phyloP scores from a whole-genome alignment of 139 green algal species.

The Tetratostichococcus sp. region DNA sequence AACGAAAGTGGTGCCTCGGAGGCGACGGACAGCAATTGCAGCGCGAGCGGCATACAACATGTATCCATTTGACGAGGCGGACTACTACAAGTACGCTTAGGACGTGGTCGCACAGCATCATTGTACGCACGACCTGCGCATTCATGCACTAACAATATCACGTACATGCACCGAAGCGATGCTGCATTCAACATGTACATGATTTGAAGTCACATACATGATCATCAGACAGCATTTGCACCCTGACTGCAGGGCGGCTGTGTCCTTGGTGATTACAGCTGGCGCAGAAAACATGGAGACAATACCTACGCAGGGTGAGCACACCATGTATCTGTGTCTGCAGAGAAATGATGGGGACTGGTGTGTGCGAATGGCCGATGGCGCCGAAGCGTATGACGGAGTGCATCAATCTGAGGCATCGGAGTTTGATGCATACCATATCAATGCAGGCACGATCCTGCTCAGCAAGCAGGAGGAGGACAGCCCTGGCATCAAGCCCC shows the following conservation, averaged over 20 bases:
- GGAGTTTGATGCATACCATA: slow-evolving; percentile 2
- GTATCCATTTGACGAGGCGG: slow-evolving; percentile 6
- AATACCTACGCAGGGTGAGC: neutral
- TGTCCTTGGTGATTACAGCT: neutral
- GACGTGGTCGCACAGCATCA: too few species aligned
- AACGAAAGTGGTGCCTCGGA: neutral
- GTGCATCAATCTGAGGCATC: too few species aligned
- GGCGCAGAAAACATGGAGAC: neutral
- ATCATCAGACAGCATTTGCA: too few species aligned
- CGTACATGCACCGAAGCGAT: too few species aligned
- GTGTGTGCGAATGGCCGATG: too few species aligned
- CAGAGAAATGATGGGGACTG: too few species aligned
- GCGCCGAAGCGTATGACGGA: too few species aligned
- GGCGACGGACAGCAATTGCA: neutral
- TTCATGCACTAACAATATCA: too few species aligned
- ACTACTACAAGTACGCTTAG: slow-evolving; percentile 18
- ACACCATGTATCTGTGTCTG: neutral
- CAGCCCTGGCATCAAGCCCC: neutral
- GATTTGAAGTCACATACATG: too few species aligned
- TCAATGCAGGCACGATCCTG: neutral
- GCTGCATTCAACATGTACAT: too few species aligned
- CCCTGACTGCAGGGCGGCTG: neutral
- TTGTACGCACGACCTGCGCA: too few species aligned
- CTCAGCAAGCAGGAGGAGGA: neutral
- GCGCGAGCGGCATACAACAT: neutral